Base-by-base conservation (phyloP, 1,284 basidiomycete genomes). In the Athelia psychrophila region DNA sequence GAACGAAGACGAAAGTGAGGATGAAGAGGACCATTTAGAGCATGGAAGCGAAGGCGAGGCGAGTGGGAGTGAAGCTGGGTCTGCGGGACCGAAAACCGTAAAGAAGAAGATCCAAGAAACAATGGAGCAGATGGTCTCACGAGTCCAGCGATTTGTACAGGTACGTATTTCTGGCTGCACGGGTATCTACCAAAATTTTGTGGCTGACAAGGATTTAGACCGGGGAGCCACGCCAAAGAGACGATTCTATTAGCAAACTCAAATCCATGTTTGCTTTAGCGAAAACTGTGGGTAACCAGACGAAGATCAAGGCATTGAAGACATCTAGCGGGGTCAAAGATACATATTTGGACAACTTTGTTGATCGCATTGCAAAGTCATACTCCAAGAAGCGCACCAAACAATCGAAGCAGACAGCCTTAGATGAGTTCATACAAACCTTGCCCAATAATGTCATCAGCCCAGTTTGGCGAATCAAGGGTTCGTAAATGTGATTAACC, bases 131-230 rank as follows among this genome's bases (percentile, higher is more conserved):
- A n/a, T n/a, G n/a, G n/a, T n/a, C n/a, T n/a, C n/a, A n/a, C 40
- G 51, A 4, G 16, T 55, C 6, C 32, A 25, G 12, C 51, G 51
- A 2, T 55, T 55, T 35, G 48, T 55, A 45, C 47, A 47, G 8
- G 54, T 50, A 1, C 13, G 32, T 44, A 35, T 35, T 18, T 35
- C 18, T 35, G 33, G 33, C 33, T 12, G 33, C 33, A 35, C 18
- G 18, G 12, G 12, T 60, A 46, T 66, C 12, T 18, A 35, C 18
- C 12, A 35, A 35, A 18, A 35, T 35, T 18, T 35, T 35, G 18
- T 35, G 18, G n/a, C 33, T 35, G 12, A 35, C 33, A 35, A 12
- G 33, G 12, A 12, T 35, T 35, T 18, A 35, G 33, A 18, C 33
- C 33, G 33, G 33, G 18, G 18, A 35, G 33, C 33, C 18, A 35